Conservation (phyloP, 305 asterid species). For the Fraxinus albicans region DNA sequence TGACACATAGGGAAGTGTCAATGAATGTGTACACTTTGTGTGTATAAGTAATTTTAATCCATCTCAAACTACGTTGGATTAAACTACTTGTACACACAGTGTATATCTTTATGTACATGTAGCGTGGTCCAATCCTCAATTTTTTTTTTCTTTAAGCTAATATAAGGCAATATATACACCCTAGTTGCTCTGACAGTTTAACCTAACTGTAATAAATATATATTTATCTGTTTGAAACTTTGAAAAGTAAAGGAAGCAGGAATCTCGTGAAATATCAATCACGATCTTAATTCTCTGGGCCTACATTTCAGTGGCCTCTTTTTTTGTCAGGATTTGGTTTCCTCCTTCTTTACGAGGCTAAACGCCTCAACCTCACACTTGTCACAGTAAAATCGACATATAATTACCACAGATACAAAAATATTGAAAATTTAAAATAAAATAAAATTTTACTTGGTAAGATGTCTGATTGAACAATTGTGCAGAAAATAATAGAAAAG, state of each 20-base stretch:
- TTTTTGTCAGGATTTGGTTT: background rate
- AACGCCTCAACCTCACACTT: background rate
- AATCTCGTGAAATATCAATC: constrained; percentile 31
- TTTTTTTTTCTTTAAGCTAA: background rate
- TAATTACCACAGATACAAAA: background rate
- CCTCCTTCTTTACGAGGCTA: background rate
- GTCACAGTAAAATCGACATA: background rate
- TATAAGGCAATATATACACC: background rate
- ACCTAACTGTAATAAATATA: background rate
- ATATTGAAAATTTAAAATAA: no score
- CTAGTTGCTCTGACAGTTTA: background rate
- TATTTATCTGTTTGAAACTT: background rate
- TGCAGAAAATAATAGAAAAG: background rate
- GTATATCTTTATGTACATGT: no score
- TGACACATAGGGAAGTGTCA: no score
- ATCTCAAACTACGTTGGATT: no score
- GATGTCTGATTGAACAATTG: background rate
- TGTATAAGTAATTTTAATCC: no score
- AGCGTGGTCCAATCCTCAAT: no score
- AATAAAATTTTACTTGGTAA: background rate
- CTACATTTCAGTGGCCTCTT: constrained; percentile 8
- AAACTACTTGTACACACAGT: no score
- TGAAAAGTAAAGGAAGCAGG: constrained; percentile 8
- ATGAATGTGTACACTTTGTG: no score
- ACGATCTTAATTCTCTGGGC: constrained; percentile 26